These are phyloP conservation scores for Populus davidiana DNA, from an alignment of 345 rosid species.

Conservation along the genomic window DNA sequence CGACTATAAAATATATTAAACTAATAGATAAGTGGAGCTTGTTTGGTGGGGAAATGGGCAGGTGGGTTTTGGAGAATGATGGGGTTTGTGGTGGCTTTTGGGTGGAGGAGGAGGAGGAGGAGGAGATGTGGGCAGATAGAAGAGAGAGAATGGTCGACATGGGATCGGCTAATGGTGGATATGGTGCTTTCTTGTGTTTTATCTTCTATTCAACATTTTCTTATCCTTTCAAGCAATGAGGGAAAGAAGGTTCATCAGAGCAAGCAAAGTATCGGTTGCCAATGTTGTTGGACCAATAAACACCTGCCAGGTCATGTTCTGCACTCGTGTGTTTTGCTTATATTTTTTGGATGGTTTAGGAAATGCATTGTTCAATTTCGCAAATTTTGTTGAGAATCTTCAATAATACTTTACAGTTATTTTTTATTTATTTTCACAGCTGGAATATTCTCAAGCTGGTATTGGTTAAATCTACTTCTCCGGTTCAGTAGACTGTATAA, in stretches of 20 bases:
- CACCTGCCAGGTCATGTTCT: background rate
- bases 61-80: slow-evolving; percentile 10
- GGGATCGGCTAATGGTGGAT: slow-evolving; percentile 12
- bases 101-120: slow-evolving; percentile 40
- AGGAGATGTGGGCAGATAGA: slow-evolving; percentile 42
- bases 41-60: slow-evolving; percentile 12
- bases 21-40: slow-evolving; percentile 19
- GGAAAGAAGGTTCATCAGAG: background rate
- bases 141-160: slow-evolving; percentile 59
- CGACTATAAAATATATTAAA: no score
- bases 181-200: background rate
- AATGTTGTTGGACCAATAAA: background rate
- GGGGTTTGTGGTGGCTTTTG: slow-evolving; percentile 25
- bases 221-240: background rate
- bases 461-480: no score
- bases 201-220: background rate
- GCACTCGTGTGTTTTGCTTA: background rate
- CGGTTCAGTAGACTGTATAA: no score
- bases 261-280: background rate
- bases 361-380: no score
- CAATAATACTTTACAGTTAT: no score
- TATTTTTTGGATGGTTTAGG: background rate
- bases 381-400: no score
- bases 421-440: no score
- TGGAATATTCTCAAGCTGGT: no score